Base-by-base conservation (phyloP, 2,329 filamentous ascomycete genomes). In the Hyphodiscus sp. region DNA sequence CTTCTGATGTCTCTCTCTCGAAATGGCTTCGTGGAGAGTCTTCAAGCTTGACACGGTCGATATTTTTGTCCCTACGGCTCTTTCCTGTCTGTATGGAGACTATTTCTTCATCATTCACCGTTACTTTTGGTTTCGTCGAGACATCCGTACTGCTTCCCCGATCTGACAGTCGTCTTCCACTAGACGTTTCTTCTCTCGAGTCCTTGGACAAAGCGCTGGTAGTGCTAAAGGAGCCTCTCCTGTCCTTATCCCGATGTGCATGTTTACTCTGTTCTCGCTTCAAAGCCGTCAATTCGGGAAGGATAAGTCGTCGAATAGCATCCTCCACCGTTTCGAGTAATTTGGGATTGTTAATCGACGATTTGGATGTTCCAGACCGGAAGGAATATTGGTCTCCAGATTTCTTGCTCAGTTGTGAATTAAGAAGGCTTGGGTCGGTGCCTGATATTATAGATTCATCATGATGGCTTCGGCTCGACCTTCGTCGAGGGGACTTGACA, bases 221-320 rank as follows among this genome's bases (percentile, higher is more conserved):
- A 66, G 72, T 81, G 60, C 71, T 76, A 58, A 83, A 76, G 1
- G 85, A 85, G 51, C 82, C 81, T 62, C 82, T 47, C 53, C 85
- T 45, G 71, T 77, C 45, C 54, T 84, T 85, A 52, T 81, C 82
- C 11, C 81, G 82, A 63, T 83, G 86, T 59, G 86, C 80, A 58
- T 86, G 83, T 59, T 86, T 86, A 69, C 89, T 91, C 68, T 92
- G 88, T 66, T 96, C 91, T 63, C 91, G 84, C 70, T 96, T 96
- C 51, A 99, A 76, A 10, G 91, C 89, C 63, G 90, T 92, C 45
- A 99, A 77, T 70, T 99, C 92, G 0, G 94, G 94, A 2, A 99
- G 70, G 51, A 89, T 88, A 55, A 89, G 72, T 51, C 85, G 77
- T 63, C 84, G 82, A 65, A 89, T 89, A 18, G 85, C 85, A 71